Conservation (phyloP, 495 filamentous ascomycete genomes). For the Copromyces sp. region DNA sequence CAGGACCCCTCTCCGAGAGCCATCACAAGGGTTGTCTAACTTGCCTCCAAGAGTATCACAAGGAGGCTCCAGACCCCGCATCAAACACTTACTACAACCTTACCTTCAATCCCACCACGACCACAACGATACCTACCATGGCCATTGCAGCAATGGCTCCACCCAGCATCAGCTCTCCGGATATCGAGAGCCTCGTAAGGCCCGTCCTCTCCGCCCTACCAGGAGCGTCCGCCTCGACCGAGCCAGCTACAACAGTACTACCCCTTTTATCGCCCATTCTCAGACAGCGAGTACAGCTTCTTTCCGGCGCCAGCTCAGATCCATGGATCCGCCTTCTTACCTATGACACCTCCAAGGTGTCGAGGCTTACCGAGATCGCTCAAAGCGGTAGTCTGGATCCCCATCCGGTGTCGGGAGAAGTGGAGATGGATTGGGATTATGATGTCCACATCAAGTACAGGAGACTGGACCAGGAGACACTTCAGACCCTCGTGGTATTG, state of each 20-base stretch:
- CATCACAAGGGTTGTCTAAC: neutral
- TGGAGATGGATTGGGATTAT: constrained; percentile 57
- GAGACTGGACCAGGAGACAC: constrained; percentile 74
- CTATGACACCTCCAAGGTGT: constrained; percentile 61
- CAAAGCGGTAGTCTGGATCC: constrained; percentile 64
- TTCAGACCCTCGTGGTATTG: constrained; percentile 56
- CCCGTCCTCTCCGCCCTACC: constrained; percentile 81
- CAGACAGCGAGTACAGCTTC: constrained; percentile 73
- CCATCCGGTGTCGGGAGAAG: constrained; percentile 85
- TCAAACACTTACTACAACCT: neutral
- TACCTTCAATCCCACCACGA: neutral
- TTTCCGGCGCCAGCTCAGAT: constrained; percentile 55
- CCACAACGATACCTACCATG: neutral
- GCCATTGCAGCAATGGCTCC: constrained; percentile 19
- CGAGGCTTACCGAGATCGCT: constrained; percentile 55
- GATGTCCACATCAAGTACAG: constrained; percentile 60
- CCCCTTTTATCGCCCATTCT: constrained; percentile 84
- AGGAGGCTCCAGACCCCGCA: neutral
- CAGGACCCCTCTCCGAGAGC: neutral
- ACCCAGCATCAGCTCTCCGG: constrained; percentile 47
- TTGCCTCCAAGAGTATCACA: neutral
- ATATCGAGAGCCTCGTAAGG: constrained; percentile 53
- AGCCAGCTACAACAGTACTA: constrained; percentile 66
- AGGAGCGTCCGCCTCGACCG: constrained; percentile 65
- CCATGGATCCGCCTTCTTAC: constrained; percentile 88